These are phyloP conservation scores for Gentiana macrophylla DNA, from an alignment of 257 asterid genomes.

Conservation along the genomic window DNA sequence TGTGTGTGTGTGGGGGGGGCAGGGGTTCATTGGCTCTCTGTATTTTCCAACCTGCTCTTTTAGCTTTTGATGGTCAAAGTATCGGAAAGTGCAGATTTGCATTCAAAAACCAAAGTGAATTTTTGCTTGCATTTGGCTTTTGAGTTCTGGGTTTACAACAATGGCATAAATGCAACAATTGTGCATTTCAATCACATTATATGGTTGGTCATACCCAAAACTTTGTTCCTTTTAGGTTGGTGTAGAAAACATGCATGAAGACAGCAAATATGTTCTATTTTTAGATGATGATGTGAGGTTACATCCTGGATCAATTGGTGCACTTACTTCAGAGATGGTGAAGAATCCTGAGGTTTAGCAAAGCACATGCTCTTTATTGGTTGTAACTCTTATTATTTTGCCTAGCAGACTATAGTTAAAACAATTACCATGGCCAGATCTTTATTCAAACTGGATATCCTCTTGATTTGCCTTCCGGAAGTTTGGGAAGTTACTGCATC, in stretches of 20 bases:
- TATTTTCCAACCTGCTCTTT: not conserved
- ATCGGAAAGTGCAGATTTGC: too few relatives aligned
- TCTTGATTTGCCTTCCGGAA: conserved; percentile 96
- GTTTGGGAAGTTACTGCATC: conserved; percentile 96
- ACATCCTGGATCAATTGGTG: conserved; percentile 97
- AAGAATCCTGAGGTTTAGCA: conserved; percentile 74
- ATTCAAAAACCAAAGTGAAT: too few relatives aligned
- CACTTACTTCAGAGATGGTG: conserved; percentile 82
- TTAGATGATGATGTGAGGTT: conserved; percentile 92
- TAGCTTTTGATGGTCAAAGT: too few relatives aligned
- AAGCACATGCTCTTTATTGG: not conserved
- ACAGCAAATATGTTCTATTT: conserved; percentile 80
- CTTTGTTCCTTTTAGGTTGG: conserved; percentile 49
- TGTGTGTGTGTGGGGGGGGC: too few relatives aligned
- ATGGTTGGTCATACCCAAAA: not conserved
- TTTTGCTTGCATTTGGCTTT: too few relatives aligned
- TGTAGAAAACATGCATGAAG: conserved; percentile 82
- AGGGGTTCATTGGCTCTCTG: too few relatives aligned
- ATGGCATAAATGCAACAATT: too few relatives aligned
- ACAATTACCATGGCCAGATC: conserved; percentile 42
- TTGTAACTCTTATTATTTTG: too few relatives aligned
- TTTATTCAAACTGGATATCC: conserved; percentile 98
- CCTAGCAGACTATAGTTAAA: too few relatives aligned
- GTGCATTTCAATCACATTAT: not conserved
- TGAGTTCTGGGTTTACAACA: too few relatives aligned